Evolutionary conservation across 305 asterid species (phyloP).

Genomic region (Nicotiana rustica): DNA sequence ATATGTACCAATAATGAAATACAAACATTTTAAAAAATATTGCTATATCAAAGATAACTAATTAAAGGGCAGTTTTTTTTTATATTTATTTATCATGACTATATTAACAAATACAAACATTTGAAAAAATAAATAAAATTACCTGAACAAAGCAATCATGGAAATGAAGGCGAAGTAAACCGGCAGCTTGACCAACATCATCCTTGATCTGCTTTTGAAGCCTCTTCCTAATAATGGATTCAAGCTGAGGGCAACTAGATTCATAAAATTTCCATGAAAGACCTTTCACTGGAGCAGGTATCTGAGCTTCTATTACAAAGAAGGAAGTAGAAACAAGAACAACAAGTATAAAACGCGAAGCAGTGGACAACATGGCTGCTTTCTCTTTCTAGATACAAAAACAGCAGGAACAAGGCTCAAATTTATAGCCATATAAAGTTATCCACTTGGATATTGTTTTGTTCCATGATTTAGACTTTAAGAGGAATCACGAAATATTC

Average conservation of each 20-base stretch:
- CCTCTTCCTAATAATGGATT: constrained; percentile 51
- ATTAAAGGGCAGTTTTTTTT: not conserved
- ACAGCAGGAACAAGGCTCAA: not conserved
- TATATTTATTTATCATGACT: too few species aligned
- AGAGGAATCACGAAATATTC: too few species aligned
- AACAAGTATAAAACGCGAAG: constrained; percentile 31
- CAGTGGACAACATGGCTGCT: not conserved
- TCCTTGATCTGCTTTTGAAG: constrained; percentile 51
- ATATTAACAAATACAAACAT: too few species aligned
- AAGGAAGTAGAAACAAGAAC: constrained; percentile 36
- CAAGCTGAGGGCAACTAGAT: constrained; percentile 57
- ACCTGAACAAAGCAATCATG: constrained; percentile 81
- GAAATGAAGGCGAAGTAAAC: constrained; percentile 75
- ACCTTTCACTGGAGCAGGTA: constrained; percentile 45
- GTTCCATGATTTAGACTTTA: too few species aligned
- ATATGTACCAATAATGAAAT: too few species aligned
- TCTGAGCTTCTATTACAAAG: constrained; percentile 43
- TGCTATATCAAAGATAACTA: too few species aligned
- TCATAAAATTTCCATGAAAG: constrained; percentile 59
- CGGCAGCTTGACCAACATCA: constrained; percentile 78
- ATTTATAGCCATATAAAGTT: constrained; percentile 21
- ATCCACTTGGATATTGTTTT: not conserved
- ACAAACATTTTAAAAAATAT: too few species aligned
- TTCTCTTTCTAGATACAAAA: not conserved
- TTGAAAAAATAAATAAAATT: not conserved